These are phyloP conservation scores for Exserohilum rostratum DNA, from an alignment of 2,329 filamentous ascomycete species.

Conservation along the genomic window DNA sequence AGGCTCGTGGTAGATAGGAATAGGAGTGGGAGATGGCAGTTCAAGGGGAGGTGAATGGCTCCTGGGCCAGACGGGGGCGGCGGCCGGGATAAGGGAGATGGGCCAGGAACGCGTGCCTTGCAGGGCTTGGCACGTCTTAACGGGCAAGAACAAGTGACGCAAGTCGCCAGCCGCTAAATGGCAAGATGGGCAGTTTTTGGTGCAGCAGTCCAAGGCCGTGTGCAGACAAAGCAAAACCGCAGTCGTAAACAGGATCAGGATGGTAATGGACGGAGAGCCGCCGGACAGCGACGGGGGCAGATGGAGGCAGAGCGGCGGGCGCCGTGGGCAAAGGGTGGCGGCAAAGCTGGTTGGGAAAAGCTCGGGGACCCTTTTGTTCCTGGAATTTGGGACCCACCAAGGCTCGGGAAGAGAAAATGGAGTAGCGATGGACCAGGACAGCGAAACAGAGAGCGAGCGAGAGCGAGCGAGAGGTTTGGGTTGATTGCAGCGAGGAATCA, in stretches of 20 bases:
- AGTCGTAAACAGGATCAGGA: background rate
- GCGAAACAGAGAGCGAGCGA: constrained; percentile 7
- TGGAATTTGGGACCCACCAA: constrained; percentile 14
- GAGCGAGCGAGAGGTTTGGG: no score
- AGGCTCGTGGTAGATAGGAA: constrained; percentile 10
- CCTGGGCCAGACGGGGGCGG: constrained; percentile 26
- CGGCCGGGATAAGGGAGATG: constrained; percentile 17
- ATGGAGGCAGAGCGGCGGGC: constrained; percentile 1
- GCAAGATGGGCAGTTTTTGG: background rate
- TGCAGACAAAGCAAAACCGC: constrained; percentile 4
- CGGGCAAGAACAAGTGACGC: constrained; percentile 17
- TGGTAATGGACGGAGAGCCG: no score
- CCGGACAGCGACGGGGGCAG: background rate
- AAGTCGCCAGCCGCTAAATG: constrained; percentile 3
- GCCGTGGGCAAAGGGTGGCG: constrained; percentile 12
- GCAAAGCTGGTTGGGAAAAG: constrained; percentile 7
- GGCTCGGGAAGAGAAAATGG: constrained; percentile 13
- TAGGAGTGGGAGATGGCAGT: background rate
- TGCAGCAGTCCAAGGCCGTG: background rate
- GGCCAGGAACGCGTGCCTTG: constrained; percentile 28
- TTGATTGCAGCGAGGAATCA: no score
- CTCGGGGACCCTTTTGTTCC: constrained; percentile 9
- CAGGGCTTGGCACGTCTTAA: constrained; percentile 27
- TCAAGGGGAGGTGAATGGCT: constrained; percentile 23
- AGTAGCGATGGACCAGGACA: constrained; percentile 26